phyloP scores from a whole-genome alignment of 2,329 filamentous ascomycete genomes.

The Camillea tinctor region DNA sequence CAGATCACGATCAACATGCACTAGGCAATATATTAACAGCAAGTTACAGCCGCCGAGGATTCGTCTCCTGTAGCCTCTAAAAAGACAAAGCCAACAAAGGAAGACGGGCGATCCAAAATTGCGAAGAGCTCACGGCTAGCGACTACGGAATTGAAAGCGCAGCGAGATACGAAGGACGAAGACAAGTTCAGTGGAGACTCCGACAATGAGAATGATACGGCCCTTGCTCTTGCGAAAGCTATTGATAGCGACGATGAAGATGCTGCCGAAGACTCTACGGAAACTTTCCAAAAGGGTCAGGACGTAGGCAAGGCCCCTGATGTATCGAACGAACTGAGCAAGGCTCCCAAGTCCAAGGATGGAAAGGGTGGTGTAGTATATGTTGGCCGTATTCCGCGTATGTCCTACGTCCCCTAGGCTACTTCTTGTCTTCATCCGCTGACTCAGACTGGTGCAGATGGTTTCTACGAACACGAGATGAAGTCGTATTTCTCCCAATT shows the following conservation, averaged over 20 bases:
- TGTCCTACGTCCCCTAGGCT: conserved; percentile 2
- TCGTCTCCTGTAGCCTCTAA: conserved; percentile 44
- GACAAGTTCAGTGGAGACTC: conserved; percentile 23
- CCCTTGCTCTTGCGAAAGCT: conserved; percentile 44
- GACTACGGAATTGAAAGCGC: conserved; percentile 25
- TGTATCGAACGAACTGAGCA: conserved; percentile 43
- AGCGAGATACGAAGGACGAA: conserved; percentile 33
- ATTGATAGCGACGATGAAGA: conserved; percentile 45
- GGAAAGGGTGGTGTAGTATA: conserved; percentile 75
- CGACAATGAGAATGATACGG: conserved; percentile 41
- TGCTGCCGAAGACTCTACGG: conserved; percentile 32
- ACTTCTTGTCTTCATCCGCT: neutral
- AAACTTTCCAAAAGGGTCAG: conserved; percentile 46
- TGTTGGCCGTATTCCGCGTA: conserved; percentile 76
- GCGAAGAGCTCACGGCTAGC: conserved; percentile 25
- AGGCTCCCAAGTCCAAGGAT: conserved; percentile 40
- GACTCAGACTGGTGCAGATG: conserved; percentile 38
- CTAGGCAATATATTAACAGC: neutral
- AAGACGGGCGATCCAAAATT: conserved; percentile 13
- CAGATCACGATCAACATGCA: neutral
- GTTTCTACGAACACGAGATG: conserved; percentile 98
- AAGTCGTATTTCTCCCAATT: conserved; percentile 92
- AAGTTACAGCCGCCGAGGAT: conserved; percentile 42
- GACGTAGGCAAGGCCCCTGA: conserved; percentile 52
- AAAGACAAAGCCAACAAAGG: conserved; percentile 45